These are phyloP conservation scores for Phialocephala subalpina DNA, from an alignment of 2,329 filamentous ascomycete species.

Conservation along the genomic window DNA sequence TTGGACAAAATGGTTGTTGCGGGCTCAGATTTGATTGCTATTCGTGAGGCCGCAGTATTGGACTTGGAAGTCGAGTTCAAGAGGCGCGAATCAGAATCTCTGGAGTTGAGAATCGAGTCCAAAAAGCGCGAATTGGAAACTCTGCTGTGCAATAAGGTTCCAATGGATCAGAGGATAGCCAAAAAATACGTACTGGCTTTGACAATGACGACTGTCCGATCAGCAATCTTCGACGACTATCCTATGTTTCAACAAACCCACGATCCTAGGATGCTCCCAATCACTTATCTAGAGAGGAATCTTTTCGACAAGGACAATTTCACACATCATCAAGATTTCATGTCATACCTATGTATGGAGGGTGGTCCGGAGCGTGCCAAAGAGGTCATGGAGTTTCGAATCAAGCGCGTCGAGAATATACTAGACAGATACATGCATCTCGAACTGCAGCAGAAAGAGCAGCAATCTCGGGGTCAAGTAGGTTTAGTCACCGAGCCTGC, in stretches of 20 bases:
- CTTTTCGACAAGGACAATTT: background rate
- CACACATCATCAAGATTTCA: background rate
- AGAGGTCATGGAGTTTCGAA: background rate
- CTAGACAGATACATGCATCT: background rate
- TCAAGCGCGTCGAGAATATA: background rate
- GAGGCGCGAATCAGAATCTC: background rate
- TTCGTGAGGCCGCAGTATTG: background rate
- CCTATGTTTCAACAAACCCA: background rate
- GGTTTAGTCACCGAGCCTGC: background rate
- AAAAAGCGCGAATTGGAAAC: background rate
- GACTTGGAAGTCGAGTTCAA: background rate
- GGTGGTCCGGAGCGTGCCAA: background rate
- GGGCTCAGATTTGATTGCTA: background rate
- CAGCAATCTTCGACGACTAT: background rate
- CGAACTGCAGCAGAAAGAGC: too few relatives aligned
- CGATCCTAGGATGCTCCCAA: background rate
- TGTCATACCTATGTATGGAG: background rate
- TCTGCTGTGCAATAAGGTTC: background rate
- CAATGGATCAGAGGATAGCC: background rate
- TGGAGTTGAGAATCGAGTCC: background rate
- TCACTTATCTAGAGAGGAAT: background rate
- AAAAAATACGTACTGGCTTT: background rate
- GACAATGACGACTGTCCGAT: background rate
- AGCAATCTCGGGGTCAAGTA: too few relatives aligned
- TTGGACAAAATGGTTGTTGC: background rate